Percentiles rank a stretch among this genome's conserved stretches.
These are phyloP conservation scores for Ruellia speciosa DNA, from an alignment of 305 asterid genomes.

Conservation along the genomic window DNA sequence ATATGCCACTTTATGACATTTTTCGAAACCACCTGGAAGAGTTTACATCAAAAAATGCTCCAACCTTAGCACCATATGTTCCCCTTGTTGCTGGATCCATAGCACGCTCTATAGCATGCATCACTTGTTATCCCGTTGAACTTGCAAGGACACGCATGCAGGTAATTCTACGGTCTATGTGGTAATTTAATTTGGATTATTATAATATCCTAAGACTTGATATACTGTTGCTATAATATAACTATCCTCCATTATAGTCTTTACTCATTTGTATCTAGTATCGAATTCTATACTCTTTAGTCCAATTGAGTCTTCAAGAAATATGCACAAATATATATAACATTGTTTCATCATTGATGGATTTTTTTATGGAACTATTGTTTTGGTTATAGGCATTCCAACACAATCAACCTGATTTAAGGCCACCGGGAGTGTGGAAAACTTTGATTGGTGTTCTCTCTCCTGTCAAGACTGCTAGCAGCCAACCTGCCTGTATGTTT, in stretches of 20 bases:
- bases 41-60: constrained; percentile 39
- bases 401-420: constrained; percentile 40
- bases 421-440: constrained; percentile 70
- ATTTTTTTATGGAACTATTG: neutral
- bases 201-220: no score
- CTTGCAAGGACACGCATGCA: constrained; percentile 97
- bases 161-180: constrained; percentile 30
- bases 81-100: constrained; percentile 79
- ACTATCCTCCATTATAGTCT: no score
- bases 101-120: constrained; percentile 78
- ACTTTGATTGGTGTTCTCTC: constrained; percentile 53
- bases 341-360: neutral
- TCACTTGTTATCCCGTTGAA: constrained; percentile 82
- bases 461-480: constrained; percentile 37
- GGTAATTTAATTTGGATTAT: neutral
- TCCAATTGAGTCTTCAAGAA: neutral
- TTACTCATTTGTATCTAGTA: no score
- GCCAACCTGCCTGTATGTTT: constrained; percentile 34
- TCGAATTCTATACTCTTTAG: no score
- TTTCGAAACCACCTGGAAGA: constrained; percentile 63
- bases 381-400: constrained; percentile 50
- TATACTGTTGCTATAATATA: no score
- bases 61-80: constrained; percentile 50
- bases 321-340: neutral
- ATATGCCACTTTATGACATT: constrained; percentile 86